Conservation (phyloP, 2,329 filamentous ascomycete species). For the Leptodontidium sp. region DNA sequence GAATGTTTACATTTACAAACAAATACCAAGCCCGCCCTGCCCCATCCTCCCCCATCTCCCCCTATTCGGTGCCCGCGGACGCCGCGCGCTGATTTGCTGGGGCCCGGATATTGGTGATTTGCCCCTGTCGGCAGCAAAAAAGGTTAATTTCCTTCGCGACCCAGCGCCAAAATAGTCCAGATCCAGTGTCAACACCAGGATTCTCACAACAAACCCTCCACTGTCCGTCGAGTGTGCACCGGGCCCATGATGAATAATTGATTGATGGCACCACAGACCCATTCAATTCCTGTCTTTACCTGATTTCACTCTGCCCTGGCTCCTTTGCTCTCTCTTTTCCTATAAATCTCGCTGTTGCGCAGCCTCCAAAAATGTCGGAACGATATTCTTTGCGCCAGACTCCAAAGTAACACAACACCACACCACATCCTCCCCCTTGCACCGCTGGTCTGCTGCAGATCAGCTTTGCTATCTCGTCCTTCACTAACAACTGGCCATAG, state of each 20-base stretch:
- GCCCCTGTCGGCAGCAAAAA: slow-evolving; percentile 9
- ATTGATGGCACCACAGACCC: slow-evolving; percentile 11
- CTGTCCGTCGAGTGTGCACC: background rate
- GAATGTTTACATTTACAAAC: slow-evolving; percentile 13
- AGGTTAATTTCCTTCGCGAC: slow-evolving; percentile 20
- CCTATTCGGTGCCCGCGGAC: slow-evolving; percentile 16
- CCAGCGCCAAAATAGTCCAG: slow-evolving; percentile 19
- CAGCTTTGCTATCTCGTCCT: slow-evolving; percentile 11
- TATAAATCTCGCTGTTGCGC: slow-evolving; percentile 19
- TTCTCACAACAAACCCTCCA: background rate
- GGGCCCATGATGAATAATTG: background rate
- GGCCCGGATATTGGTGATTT: slow-evolving; percentile 14
- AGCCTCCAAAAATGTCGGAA: slow-evolving; percentile 42
- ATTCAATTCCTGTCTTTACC: slow-evolving; percentile 10
- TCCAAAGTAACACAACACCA: slow-evolving; percentile 42
- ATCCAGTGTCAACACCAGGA: slow-evolving; percentile 11
- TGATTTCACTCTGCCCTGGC: slow-evolving; percentile 1
- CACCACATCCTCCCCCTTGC: slow-evolving; percentile 7
- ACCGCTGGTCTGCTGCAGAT: slow-evolving; percentile 3
- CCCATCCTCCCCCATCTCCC: background rate
- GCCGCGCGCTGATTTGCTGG: slow-evolving; percentile 25
- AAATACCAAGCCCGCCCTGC: background rate
- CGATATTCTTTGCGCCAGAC: slow-evolving; percentile 47
- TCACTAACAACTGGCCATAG: slow-evolving; percentile 45
- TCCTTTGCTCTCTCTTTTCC: slow-evolving; percentile 6